Base-by-base conservation (phyloP, 2,329 filamentous ascomycete species). In the Pseudogymnoascus pannorum region DNA sequence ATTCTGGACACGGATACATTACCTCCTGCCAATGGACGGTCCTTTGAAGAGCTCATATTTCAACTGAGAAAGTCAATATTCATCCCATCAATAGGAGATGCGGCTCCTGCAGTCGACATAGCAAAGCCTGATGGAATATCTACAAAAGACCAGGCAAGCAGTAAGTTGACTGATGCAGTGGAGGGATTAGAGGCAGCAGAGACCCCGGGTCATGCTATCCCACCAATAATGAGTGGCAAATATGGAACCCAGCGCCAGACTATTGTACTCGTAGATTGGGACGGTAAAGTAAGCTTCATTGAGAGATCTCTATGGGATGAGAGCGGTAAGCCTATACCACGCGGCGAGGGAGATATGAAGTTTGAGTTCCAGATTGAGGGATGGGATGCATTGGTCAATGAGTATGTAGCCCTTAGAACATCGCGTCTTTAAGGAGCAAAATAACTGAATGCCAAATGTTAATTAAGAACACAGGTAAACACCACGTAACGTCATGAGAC, bases 181-280 rank as follows among this genome's bases (percentile, higher is more conserved):
- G 74, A 74, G 4, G 71, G 73, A 60, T 69, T 66, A 60, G 62
- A 66, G 22, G 61, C 62, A 26, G 65, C 63, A 22, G 67, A 70
- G 57, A 72, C 73, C 24, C 76, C 78, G 1, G 76, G 77, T 14
- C 69, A 31, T 65, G 61, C 77, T 72, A 62, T 66, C 36, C 64
- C 68, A 20, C 62, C 76, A 1, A 85, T 83, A 65, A 80, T 81
- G 69, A 81, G 78, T 4, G 85, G 85, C 1, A 74, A 85, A 65
- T 87, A 87, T 66, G 85, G 85, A 3, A 87, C 85, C 4, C 85
- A 87, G 72, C 74, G 85, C 36, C 85, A 87, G 74, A 87, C 84
- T 0, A 74, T 87, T 12, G 72, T 87, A 12, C 72, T 87, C 48
- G 80, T 87, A 5, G 83, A 86, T 66, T 85, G 81, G 81, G 77